Evolutionary conservation across 129 eudicot species (phyloP).

Genomic region (Erigeron canadensis): DNA sequence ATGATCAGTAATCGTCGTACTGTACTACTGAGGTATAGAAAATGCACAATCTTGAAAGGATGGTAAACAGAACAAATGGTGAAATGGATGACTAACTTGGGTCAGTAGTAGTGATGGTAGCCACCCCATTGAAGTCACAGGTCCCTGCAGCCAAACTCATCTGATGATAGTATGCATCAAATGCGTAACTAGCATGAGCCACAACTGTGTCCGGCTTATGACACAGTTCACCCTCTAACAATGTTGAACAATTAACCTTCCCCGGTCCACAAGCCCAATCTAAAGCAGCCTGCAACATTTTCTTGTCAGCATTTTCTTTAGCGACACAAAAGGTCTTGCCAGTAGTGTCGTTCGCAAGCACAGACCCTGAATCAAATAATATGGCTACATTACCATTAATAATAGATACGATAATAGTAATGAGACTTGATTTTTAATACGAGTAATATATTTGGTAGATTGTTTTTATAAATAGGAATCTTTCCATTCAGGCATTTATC

Average conservation of each 20-base stretch:
- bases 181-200: conserved; percentile 77
- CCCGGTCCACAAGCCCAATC: conserved; percentile 98
- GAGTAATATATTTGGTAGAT: too few species aligned
- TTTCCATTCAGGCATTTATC: too few species aligned
- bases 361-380: conserved; percentile 53
- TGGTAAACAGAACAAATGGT: too few species aligned
- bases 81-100: conserved; percentile 78
- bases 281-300: conserved; percentile 79
- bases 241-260: conserved; percentile 70
- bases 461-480: too few species aligned
- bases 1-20: neutral
- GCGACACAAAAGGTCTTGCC: conserved; percentile 74
- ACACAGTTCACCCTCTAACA: conserved; percentile 69
- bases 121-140: conserved; percentile 84
- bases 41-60: neutral
- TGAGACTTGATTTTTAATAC: too few species aligned
- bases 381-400: too few species aligned
- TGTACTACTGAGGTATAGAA: neutral
- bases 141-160: conserved; percentile 72
- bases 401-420: too few species aligned
- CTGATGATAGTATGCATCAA: conserved; percentile 66
- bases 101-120: conserved; percentile 65
- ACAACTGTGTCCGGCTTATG: conserved; percentile 71
- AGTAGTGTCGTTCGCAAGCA: conserved; percentile 63
- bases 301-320: conserved; percentile 56